phyloP scores from a whole-genome alignment of 2,329 filamentous ascomycete genomes.

The Claviceps purpurea region DNA sequence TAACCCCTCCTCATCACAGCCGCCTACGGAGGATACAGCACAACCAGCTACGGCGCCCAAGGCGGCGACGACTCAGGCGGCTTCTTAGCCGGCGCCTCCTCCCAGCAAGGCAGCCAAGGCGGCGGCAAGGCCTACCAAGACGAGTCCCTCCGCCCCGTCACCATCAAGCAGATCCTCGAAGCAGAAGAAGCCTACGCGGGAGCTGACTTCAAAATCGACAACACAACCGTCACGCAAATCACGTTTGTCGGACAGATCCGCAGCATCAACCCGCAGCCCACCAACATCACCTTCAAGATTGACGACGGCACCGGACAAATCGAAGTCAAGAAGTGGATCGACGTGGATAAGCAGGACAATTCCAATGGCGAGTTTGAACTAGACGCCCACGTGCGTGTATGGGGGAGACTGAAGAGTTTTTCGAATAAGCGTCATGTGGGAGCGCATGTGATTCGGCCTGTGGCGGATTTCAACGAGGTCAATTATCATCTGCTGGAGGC shows the following conservation, averaged over 20 bases:
- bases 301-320: conserved; percentile 90
- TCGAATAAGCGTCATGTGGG: conserved; percentile 71
- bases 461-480: conserved; percentile 83
- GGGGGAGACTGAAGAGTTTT: conserved; percentile 72
- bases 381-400: conserved; percentile 74
- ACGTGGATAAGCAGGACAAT: conserved; percentile 43
- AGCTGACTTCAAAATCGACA: conserved; percentile 75
- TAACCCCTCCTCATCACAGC: conserved; percentile 15
- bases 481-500: conserved; percentile 86
- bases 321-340: conserved; percentile 82
- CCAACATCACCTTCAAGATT: conserved; percentile 82
- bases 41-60: conserved; percentile 35
- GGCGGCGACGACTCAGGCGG: conserved; percentile 49
- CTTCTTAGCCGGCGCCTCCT: conserved; percentile 45
- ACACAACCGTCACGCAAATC: conserved; percentile 52
- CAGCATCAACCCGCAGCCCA: conserved; percentile 71
- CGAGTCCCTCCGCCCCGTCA: conserved; percentile 83
- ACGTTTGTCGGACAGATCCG: conserved; percentile 87
- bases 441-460: conserved; percentile 65
- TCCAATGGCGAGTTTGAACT: conserved; percentile 44
- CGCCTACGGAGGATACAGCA: conserved; percentile 37
- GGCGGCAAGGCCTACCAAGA: conserved; percentile 50
- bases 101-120: conserved; percentile 44
- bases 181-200: conserved; percentile 60
- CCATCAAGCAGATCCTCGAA: conserved; percentile 86